Evolutionary conservation across 2,329 filamentous ascomycete species (phyloP).

Genomic region (Alternaria sp.): DNA sequence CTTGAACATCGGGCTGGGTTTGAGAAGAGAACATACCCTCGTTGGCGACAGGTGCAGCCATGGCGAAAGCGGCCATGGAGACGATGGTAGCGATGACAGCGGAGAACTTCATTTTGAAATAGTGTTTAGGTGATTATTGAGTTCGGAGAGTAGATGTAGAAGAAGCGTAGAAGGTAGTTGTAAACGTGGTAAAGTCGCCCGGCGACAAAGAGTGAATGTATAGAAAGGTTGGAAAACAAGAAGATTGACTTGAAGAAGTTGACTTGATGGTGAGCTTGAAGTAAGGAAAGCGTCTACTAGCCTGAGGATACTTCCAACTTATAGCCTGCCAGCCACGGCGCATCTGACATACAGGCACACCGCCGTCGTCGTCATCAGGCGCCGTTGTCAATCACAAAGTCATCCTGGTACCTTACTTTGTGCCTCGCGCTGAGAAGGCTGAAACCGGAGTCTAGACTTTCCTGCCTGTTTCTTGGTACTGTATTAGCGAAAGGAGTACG

Average conservation of each 20-base stretch:
- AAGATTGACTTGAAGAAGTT: slow-evolving; percentile 20
- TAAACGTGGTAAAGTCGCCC: slow-evolving; percentile 38
- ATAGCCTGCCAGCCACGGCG: slow-evolving; percentile 25
- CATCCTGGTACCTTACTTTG: slow-evolving; percentile 1
- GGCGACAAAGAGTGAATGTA: slow-evolving; percentile 41
- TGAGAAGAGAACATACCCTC: slow-evolving; percentile 24
- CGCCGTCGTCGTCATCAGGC: slow-evolving; percentile 3
- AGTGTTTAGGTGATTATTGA: slow-evolving; percentile 4
- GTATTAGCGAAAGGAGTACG: slow-evolving; percentile 6
- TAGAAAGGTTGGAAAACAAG: slow-evolving; percentile 16
- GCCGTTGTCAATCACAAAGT: not conserved
- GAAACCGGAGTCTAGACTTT: slow-evolving; percentile 41
- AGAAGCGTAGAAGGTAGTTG: slow-evolving; percentile 7
- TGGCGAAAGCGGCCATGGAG: slow-evolving; percentile 43
- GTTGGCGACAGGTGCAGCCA: slow-evolving; percentile 38
- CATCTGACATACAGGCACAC: slow-evolving; percentile 10
- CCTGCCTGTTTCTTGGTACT: not conserved
- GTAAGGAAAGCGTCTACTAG: slow-evolving; percentile 14
- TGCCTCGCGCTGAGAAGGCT: slow-evolving; percentile 17
- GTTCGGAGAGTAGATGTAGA: slow-evolving; percentile 1
- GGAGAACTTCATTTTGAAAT: slow-evolving; percentile 45
- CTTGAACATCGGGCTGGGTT: no score
- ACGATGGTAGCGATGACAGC: slow-evolving; percentile 40
- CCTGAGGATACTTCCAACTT: slow-evolving; percentile 20
- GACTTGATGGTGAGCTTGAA: slow-evolving; percentile 17